Evolutionary conservation across 208 protist genomes (phyloP).

Genomic region (Trypanosoma avium): DNA sequence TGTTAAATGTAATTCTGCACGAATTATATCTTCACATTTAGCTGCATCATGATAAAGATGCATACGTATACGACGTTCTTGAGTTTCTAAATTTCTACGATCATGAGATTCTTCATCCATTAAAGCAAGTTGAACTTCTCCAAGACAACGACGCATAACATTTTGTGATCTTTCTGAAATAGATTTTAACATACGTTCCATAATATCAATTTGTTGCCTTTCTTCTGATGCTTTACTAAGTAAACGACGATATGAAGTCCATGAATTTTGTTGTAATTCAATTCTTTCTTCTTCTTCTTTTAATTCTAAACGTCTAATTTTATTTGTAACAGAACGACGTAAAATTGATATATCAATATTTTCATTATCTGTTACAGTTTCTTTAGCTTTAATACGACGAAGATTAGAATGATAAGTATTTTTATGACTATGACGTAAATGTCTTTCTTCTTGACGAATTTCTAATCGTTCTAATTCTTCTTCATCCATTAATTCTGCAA

Average conservation of each 20-base stretch:
- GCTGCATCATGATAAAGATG: not conserved
- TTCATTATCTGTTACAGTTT: not conserved
- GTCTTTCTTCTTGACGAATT: constrained; percentile 7
- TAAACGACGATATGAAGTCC: constrained; percentile 3
- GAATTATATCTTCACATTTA: not conserved
- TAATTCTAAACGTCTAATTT: constrained; percentile 1
- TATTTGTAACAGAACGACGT: not conserved
- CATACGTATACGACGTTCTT: constrained; percentile 6
- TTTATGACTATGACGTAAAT: not conserved
- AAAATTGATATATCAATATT: not conserved
- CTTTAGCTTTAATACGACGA: not conserved
- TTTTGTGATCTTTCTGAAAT: constrained; percentile 13
- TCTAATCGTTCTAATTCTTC: constrained; percentile 10
- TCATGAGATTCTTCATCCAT: constrained; percentile 10
- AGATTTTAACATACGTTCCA: constrained; percentile 8
- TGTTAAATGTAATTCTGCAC: not conserved
- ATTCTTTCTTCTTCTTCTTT: constrained; percentile 19
- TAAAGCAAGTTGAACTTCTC: constrained; percentile 1
- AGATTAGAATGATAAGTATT: not conserved
- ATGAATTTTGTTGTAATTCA: constrained; percentile 4
- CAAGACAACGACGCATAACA: constrained; percentile 10
- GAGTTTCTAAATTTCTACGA: constrained; percentile 6
- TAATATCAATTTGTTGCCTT: constrained; percentile 3
- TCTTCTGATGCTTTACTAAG: constrained; percentile 1
- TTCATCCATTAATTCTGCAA: constrained; percentile 11